Percentiles rank a stretch among this genome's conserved stretches.
phyloP scores from a whole-genome alignment of 805 yeast species.

The Sungouiozyma intestinalis region DNA sequence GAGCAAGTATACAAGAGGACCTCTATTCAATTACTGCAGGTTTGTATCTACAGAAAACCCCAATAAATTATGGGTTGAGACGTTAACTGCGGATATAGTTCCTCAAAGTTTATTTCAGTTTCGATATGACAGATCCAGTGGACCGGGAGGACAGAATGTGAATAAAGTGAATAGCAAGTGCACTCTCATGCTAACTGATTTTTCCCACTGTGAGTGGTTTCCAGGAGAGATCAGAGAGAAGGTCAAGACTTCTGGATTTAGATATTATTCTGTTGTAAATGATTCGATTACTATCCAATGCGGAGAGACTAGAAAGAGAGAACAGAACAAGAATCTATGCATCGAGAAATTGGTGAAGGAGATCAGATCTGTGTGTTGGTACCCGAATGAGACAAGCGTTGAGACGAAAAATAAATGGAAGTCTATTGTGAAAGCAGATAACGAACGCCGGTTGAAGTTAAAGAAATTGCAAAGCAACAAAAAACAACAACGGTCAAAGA shows the following conservation, averaged over 20 bases:
- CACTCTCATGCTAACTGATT: slow-evolving; percentile 39
- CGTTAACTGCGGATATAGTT: slow-evolving; percentile 33
- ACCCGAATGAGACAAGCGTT: slow-evolving; percentile 39
- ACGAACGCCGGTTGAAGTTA: slow-evolving; percentile 27
- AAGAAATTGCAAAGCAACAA: slow-evolving; percentile 32
- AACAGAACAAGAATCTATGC: slow-evolving; percentile 47
- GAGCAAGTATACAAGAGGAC: background rate
- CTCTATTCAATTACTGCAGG: background rate
- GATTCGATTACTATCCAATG: slow-evolving; percentile 52
- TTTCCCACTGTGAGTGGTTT: slow-evolving; percentile 47
- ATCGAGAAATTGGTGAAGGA: slow-evolving; percentile 46
- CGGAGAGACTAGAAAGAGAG: slow-evolving; percentile 49
- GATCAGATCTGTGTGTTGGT: slow-evolving; percentile 36
- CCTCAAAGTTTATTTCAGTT: slow-evolving; percentile 13
- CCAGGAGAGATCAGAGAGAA: slow-evolving; percentile 42
- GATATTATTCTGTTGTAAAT: slow-evolving; percentile 42
- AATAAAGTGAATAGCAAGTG: slow-evolving; percentile 59
- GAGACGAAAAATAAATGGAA: slow-evolving; percentile 45
- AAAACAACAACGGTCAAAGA: slow-evolving; percentile 27
- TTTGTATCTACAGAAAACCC: background rate
- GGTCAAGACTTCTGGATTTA: slow-evolving; percentile 28
- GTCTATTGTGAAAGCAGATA: slow-evolving; percentile 24
- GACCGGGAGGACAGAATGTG: slow-evolving; percentile 86
- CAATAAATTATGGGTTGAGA: slow-evolving; percentile 29
- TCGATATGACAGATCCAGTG: slow-evolving; percentile 46